These are phyloP conservation scores for Aurifilum marmelostoma DNA, from an alignment of 2,329 filamentous ascomycete species.

Conservation along the genomic window DNA sequence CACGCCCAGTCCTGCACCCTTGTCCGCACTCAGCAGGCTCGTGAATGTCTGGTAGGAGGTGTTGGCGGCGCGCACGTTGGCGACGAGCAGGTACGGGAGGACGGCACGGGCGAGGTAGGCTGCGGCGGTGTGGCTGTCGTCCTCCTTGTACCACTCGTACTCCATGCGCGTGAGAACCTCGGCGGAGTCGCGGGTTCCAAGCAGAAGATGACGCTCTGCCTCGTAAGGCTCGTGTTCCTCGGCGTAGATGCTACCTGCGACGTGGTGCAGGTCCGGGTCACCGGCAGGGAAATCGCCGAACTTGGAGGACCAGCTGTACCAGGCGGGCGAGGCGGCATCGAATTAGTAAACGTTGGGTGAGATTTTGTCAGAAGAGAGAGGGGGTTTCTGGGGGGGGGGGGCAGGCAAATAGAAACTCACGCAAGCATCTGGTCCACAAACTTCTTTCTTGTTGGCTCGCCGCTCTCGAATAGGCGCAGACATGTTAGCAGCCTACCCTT, in stretches of 20 bases:
- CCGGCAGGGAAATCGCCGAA: conserved; percentile 87
- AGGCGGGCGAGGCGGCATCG: neutral
- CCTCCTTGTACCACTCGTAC: conserved; percentile 90
- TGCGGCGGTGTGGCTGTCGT: conserved; percentile 84
- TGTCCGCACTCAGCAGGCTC: conserved; percentile 61
- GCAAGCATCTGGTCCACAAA: conserved; percentile 84
- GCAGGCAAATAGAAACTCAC: conserved; percentile 47
- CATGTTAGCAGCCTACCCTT: conserved; percentile 78
- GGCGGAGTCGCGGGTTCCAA: conserved; percentile 88
- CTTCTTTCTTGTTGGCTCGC: conserved; percentile 90
- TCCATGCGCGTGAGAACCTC: conserved; percentile 81
- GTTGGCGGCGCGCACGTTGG: conserved; percentile 88
- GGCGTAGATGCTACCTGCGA: conserved; percentile 85
- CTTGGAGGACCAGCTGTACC: conserved; percentile 75
- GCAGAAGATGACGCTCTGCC: conserved; percentile 84
- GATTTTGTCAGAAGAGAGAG: neutral
- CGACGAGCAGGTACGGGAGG: conserved; percentile 86
- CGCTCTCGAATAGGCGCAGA: conserved; percentile 76
- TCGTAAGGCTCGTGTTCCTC: conserved; percentile 92
- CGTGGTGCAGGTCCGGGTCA: conserved; percentile 93
- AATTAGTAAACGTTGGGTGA: conserved; percentile 1
- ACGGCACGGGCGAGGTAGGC: conserved; percentile 85
- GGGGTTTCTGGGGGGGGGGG: neutral
- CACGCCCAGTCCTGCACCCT: conserved; percentile 60
- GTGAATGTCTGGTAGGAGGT: conserved; percentile 79